These are phyloP conservation scores for Naganishia liquefaciens DNA, from an alignment of 1,284 basidiomycete species.

Conservation along the genomic window DNA sequence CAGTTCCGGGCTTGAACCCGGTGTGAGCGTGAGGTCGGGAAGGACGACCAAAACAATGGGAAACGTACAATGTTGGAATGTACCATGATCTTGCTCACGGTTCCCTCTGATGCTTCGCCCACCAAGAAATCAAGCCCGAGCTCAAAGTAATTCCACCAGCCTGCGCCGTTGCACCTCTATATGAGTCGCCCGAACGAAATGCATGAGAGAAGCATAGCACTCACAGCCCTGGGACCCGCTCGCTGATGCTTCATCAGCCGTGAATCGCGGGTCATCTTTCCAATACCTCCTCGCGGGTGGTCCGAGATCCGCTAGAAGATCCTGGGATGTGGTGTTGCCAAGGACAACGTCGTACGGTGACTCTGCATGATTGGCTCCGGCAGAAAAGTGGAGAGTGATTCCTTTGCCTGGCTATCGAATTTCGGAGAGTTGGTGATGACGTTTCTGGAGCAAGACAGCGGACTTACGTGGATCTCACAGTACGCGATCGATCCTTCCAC, in stretches of 20 bases:
- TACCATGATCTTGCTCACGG: constrained; percentile 78
- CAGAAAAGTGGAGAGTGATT: constrained; percentile 63
- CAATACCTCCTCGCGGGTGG: constrained; percentile 74
- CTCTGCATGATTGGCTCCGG: constrained; percentile 34
- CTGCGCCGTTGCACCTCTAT: constrained; percentile 53
- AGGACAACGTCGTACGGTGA: constrained; percentile 64
- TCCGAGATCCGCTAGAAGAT: constrained; percentile 73
- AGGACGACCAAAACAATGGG: neutral
- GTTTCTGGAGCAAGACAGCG: no score
- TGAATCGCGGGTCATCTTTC: constrained; percentile 65
- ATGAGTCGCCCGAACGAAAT: neutral
- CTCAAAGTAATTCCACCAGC: constrained; percentile 91
- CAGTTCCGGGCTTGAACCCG: constrained; percentile 69
- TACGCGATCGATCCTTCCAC: constrained; percentile 58
- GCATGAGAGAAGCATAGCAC: neutral
- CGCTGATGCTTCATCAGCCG: neutral
- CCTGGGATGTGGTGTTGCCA: constrained; percentile 79
- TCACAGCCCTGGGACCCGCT: neutral
- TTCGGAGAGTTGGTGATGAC: constrained; percentile 25
- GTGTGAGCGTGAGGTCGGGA: neutral
- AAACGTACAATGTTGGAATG: constrained; percentile 79
- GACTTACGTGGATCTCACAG: constrained; percentile 34
- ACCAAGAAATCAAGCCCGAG: constrained; percentile 81
- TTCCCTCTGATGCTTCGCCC: constrained; percentile 64
- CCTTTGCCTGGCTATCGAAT: constrained; percentile 67